Base-by-base conservation (phyloP, 495 filamentous ascomycete genomes). In the Penicillium waksmanii region DNA sequence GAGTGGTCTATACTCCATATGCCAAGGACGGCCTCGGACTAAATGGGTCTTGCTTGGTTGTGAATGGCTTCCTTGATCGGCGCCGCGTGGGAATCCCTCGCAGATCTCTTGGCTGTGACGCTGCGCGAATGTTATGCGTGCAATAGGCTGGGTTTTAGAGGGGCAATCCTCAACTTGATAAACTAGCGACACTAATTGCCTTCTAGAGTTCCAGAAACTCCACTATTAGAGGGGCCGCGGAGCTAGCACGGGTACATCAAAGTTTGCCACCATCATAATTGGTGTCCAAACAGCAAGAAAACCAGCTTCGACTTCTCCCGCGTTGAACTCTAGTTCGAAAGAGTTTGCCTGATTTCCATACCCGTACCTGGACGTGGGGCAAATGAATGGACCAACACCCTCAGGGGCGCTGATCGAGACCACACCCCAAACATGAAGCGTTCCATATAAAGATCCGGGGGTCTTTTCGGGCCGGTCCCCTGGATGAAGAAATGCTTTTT, bases 121-220 rank as follows among this genome's bases (percentile, higher is more conserved):
- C 19, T 27, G 46, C 1, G 46, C 21, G 7, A 48, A 15, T 48
- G 18, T 9, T 27, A 48, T 27, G 46, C 12, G 21, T 23, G 23
- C 15, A 12, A 23, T 48, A 48, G 46, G 46, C 21, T 27, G 46
- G 46, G 11, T 48, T 48, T 48, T 48, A 23, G 46, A 48, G 46
- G 46, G 46, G 19, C 46, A 48, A 13, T 2, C 18, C 23, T 48
- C 46, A 9, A 25, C 9, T 27, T 48, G 21, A 48, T 25, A 13
- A 27, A 48, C 46, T 48, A 48, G 46, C 46, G 21, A 9, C 46
- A 48, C 19, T 48, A 48, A 48, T 48, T 48, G 2, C 46, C 46
- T 27, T 27, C 46, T 25, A n/a, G 46, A 48, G 23, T n/a, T 18
- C 7, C 10, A 12, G 21, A 48, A 19, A 27, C 46, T 48, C 46